Conservation (phyloP, 2,329 filamentous ascomycete species). For the Calonectria multiphialidica region DNA sequence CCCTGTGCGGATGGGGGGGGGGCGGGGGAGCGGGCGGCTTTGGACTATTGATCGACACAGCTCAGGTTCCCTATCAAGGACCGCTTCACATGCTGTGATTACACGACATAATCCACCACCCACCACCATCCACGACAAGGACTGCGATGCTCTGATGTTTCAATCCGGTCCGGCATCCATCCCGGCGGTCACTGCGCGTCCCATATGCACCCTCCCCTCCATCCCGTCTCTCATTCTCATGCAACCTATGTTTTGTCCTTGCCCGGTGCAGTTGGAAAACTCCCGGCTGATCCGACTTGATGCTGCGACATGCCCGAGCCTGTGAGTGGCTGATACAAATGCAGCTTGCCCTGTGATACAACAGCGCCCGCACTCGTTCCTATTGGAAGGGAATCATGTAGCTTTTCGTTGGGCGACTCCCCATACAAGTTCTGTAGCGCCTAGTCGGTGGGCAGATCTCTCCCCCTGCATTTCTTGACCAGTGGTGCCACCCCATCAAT, state of each 20-base stretch:
- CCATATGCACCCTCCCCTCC: neutral
- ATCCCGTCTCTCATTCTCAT: neutral
- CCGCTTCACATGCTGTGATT: slow-evolving; percentile 3
- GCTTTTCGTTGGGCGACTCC: neutral
- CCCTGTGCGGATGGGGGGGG: too few relatives aligned
- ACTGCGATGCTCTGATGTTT: neutral
- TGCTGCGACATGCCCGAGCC: neutral
- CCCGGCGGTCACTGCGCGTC: slow-evolving; percentile 6
- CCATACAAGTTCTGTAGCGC: neutral
- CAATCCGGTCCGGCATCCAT: neutral
- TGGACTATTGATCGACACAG: neutral
- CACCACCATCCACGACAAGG: neutral
- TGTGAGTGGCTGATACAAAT: neutral
- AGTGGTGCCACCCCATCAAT: neutral
- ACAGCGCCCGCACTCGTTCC: too few relatives aligned
- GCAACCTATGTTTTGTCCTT: slow-evolving; percentile 1
- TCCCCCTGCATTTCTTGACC: neutral
- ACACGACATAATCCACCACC: neutral
- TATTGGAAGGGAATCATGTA: neutral
- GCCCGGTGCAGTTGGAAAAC: neutral
- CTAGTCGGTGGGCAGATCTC: neutral
- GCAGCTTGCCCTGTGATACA: neutral
- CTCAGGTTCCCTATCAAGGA: neutral
- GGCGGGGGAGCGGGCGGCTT: neutral
- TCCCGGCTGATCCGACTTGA: slow-evolving; percentile 3